phyloP scores from a whole-genome alignment of 345 rosid species.

The Acer campestre region DNA sequence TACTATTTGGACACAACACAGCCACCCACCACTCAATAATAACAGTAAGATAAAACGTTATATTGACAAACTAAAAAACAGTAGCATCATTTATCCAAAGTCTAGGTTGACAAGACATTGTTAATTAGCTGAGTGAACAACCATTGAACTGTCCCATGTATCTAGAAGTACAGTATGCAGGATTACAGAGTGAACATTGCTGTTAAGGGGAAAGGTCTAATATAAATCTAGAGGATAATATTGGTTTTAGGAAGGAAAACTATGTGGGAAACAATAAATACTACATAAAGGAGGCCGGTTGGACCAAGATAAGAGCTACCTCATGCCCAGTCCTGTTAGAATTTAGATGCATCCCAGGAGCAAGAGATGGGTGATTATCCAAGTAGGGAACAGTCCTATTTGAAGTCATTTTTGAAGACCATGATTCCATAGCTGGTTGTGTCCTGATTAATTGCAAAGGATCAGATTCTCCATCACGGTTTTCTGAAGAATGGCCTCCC shows the following conservation, averaged over 20 bases:
- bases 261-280: not conserved
- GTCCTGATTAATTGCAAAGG: not conserved
- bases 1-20: not conserved
- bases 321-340: slow-evolving; percentile 13
- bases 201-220: not conserved
- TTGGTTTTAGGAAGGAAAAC: slow-evolving; percentile 4
- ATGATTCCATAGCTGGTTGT: slow-evolving; percentile 4
- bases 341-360: slow-evolving; percentile 10
- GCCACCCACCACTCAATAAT: not conserved
- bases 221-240: not conserved
- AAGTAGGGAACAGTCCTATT: slow-evolving; percentile 15
- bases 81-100: not conserved
- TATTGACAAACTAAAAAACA: not conserved
- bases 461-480: slow-evolving; percentile 11
- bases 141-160: not conserved
- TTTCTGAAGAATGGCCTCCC: slow-evolving; percentile 18
- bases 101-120: not conserved
- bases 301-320: slow-evolving; percentile 17
- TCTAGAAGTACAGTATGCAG: not conserved
- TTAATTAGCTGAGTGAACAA: not conserved
- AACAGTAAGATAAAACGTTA: not conserved
- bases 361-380: slow-evolving; percentile 15
- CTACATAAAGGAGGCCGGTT: not conserved
- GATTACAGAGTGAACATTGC: slow-evolving; percentile 1
- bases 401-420: slow-evolving; percentile 11